These are phyloP conservation scores for Coprinellus micaceus DNA, from an alignment of 768 basidiomycete genomes.

Conservation along the genomic window DNA sequence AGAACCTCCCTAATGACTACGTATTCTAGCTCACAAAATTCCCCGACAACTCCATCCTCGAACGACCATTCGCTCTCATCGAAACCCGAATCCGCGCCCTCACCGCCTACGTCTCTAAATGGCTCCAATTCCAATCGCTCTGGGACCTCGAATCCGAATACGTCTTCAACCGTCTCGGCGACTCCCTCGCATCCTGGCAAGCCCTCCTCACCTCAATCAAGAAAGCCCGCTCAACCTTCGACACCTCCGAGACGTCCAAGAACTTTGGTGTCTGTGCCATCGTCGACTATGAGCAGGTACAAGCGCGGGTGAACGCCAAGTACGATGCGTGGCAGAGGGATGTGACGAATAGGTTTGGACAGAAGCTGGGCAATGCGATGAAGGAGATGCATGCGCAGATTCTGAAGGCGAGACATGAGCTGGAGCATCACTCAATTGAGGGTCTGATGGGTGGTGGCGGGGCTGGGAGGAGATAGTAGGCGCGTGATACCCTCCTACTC, in stretches of 20 bases:
- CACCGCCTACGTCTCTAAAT: constrained; percentile 90
- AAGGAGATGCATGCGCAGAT: constrained; percentile 96
- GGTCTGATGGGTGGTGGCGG: constrained; percentile 70
- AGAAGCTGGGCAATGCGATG: constrained; percentile 92
- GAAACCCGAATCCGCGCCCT: constrained; percentile 86
- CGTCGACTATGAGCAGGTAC: constrained; percentile 92
- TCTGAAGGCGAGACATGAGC: constrained; percentile 88
- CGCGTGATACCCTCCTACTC: too few species aligned
- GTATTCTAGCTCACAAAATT: constrained; percentile 64
- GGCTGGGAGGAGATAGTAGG: constrained; percentile 26
- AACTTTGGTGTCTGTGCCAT: constrained; percentile 91
- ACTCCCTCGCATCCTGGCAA: constrained; percentile 92
- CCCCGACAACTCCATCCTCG: constrained; percentile 60
- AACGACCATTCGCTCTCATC: constrained; percentile 80
- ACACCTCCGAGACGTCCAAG: constrained; percentile 91
- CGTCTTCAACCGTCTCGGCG: constrained; percentile 93
- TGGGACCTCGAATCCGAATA: constrained; percentile 98
- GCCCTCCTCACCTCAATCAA: constrained; percentile 96
- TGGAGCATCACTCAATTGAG: constrained; percentile 96
- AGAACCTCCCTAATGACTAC: neutral
- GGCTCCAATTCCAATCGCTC: constrained; percentile 97
- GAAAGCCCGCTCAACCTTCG: constrained; percentile 93
- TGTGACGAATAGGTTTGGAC: constrained; percentile 86
- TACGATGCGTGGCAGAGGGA: constrained; percentile 98
- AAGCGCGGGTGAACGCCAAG: constrained; percentile 95